Evolutionary conservation across 2,329 filamentous ascomycete species (phyloP), one percentile per base, ranked within the genome.

Genomic region (Periconia sp.): DNA sequence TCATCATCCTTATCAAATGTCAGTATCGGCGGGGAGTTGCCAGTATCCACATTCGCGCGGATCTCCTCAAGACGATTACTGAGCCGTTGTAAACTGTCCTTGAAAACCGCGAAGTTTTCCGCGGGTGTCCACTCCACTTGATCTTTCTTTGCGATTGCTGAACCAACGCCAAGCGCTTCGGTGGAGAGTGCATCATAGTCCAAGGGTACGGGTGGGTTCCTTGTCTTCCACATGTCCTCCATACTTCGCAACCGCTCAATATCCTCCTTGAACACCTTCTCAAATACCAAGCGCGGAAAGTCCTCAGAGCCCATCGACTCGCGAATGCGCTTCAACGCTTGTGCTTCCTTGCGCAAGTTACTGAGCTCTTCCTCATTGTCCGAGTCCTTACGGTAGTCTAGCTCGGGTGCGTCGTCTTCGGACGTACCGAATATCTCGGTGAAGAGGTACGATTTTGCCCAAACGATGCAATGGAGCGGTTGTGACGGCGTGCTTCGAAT

Each of bases 381-480:
- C 7, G 85, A 81, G 69, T 95, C 88, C 61, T 88, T 84, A 1
- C 89, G 88, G 61, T 90, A 85, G 67, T 97, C 92, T 57, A 97
- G 84, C 40, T 88, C 85, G 1, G 86, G 82, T 1, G 89, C 83
- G 58, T 93, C 89, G 56, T 97, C 91, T 73, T 97, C 93, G 63
- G 91, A 95, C 2, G 86, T 85, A 17, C 94, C 94, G 64, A 97
- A 99, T 8, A 99, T 86, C 73, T 99, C 94, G 61, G 91, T 94
- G 56, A 99, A 84, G 9, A 99, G 82, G 72, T 97, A 99, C 72
- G 92, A 96, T 77, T 97, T 99, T 18, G 85, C 93, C 94, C 94
- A 99, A 2, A 99, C 93, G 57, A 99, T 99, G 77, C 94, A 97
- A 76, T 99, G 94, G 42, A 99, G 97, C 0, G 93, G 91, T 66